phyloP scores from a whole-genome alignment of 352 stramenopile species.

The Phytophthora pini region DNA sequence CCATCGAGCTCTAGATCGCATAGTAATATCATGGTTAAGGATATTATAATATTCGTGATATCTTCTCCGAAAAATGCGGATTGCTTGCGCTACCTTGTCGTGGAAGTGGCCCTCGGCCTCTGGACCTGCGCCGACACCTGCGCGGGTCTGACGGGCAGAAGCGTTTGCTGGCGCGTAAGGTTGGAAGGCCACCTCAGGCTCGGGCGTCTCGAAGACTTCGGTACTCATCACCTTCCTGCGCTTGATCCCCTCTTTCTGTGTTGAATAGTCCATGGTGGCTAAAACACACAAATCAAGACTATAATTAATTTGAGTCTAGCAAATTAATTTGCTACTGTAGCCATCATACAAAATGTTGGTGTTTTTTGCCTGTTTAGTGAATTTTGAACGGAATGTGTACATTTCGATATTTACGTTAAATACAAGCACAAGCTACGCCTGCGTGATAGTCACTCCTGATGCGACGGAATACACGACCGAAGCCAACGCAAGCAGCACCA shows the following conservation, averaged over 20 bases:
- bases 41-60: conserved; percentile 7
- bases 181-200: conserved; percentile 68
- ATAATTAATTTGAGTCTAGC: conserved; percentile 10
- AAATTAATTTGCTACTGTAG: not conserved
- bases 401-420: conserved; percentile 17
- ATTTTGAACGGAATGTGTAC: not conserved
- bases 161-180: conserved; percentile 57
- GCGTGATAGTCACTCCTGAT: conserved; percentile 22
- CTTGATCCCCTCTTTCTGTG: conserved; percentile 44
- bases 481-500: conserved; percentile 26
- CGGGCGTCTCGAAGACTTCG: conserved; percentile 82
- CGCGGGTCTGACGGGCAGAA: conserved; percentile 22
- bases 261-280: conserved; percentile 41
- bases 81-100: conserved; percentile 53
- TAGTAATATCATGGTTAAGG: conserved; percentile 4
- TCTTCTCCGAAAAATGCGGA: not conserved
- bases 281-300: conserved; percentile 7
- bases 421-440: conserved; percentile 20
- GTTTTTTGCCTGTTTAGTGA: not conserved
- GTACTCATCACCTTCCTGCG: conserved; percentile 67
- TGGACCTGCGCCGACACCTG: conserved; percentile 13
- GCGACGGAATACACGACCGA: conserved; percentile 38
- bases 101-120: conserved; percentile 57
- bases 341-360: conserved; percentile 3
- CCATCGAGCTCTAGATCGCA: conserved; percentile 47